A percentile compares a stretch with the other conserved stretches of the same genome.
phyloP scores from a whole-genome alignment of 2,329 filamentous ascomycete species.

The Beauveria asiatica region DNA sequence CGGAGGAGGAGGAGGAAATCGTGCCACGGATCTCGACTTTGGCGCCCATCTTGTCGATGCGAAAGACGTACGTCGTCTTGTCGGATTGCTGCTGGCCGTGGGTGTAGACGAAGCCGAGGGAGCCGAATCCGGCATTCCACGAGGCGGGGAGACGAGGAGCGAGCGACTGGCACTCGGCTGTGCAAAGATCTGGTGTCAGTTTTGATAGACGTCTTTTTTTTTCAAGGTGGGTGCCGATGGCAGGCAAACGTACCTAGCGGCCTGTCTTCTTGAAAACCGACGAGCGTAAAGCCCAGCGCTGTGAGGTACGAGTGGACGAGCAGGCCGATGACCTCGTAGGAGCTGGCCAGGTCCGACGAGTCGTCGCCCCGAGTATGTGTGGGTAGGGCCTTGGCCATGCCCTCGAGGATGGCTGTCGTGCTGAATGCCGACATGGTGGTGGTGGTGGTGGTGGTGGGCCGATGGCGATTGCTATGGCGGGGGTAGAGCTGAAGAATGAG shows the following conservation, averaged over 20 bases:
- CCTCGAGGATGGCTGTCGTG: constrained; percentile 35
- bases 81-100: constrained; percentile 79
- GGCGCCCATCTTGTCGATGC: constrained; percentile 69
- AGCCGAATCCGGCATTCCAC: constrained; percentile 70
- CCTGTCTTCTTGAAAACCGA: constrained; percentile 79
- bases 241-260: constrained; percentile 47
- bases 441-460: too few relatives aligned
- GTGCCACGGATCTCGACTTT: constrained; percentile 73
- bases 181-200: too few relatives aligned
- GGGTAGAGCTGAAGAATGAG: neutral
- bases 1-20: constrained; percentile 65
- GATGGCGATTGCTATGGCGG: neutral
- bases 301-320: constrained; percentile 77
- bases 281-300: constrained; percentile 68
- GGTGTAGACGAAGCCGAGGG: constrained; percentile 77
- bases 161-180: constrained; percentile 42
- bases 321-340: constrained; percentile 76
- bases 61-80: constrained; percentile 49
- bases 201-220: too few relatives aligned
- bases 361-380: constrained; percentile 43
- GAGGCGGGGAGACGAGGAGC: constrained; percentile 58
- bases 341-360: constrained; percentile 56
- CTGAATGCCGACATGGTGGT: constrained; percentile 18
- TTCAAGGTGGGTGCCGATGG: neutral
- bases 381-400: constrained; percentile 53